Base-by-base conservation (phyloP, 148 eudicot genomes). In the Chenopodium formosanum region DNA sequence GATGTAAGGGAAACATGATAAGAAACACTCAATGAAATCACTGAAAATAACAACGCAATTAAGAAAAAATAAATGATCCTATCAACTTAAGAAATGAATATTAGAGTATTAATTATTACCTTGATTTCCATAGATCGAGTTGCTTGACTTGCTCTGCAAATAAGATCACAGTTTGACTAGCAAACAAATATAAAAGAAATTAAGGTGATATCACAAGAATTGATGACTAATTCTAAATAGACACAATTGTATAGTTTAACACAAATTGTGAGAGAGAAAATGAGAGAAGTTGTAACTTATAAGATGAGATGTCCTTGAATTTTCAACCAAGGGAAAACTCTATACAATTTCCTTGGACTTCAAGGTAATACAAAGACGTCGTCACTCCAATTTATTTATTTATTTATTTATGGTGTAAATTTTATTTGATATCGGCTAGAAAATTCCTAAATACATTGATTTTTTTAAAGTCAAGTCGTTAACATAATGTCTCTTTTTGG, bases 121-220 rank as follows among this genome's bases (percentile, higher is more conserved):
- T 80, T 84, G 44, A 84, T 76, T 62, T 75, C 86, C 86, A 84
- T 84, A 62, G 75, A 34, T 2, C 4, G 32, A 32, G 13, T 76
- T 69, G 65, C 47, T 56, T 23, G 44, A 47, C 8, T 76, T 69
- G 65, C 32, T 56, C 73, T 60, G 83, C 46, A 23, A 76, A 70
- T 75, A 40, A 40, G 44, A 40, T 40, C 32, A 80, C 27, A 10
- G 29, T 25, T 84, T 84, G 80, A 84, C 77, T 74, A 34, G 44
- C 44, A 5, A 40, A 40, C 44, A 31, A 8, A 32, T 60, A 68
- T 31, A 22, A 75, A 32, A 31, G 40, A 67, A 73, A 70, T 2
- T 12, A 25, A 56, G 76, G 16, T 77, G 74, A 76, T 64, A 82
- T 68, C 67, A 78, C 73, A 17, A 10, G 40, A 47, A 77, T 14